These are phyloP conservation scores for Castanea sativa DNA, from an alignment of 306 rosid genomes.

Conservation along the genomic window DNA sequence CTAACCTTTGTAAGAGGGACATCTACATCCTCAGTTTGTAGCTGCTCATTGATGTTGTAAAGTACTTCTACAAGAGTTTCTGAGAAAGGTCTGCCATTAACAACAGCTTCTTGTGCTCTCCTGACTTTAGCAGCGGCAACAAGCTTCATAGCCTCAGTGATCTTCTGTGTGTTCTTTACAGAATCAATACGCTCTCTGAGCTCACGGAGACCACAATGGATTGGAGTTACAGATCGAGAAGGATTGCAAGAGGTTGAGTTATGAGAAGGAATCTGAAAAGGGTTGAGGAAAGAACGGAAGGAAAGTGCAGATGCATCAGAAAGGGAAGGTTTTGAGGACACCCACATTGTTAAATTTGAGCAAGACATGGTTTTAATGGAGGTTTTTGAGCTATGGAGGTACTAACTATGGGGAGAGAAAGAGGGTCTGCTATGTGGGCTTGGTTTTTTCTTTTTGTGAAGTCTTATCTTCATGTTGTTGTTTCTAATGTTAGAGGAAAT, in stretches of 20 bases:
- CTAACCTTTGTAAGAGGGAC: slow-evolving; percentile 66
- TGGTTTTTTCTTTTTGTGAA: not conserved
- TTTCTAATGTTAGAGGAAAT: slow-evolving; percentile 21
- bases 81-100: slow-evolving; percentile 83
- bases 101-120: slow-evolving; percentile 94
- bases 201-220: slow-evolving; percentile 74
- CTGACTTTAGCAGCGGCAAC: slow-evolving; percentile 95
- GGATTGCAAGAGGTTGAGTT: slow-evolving; percentile 28
- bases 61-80: slow-evolving; percentile 87
- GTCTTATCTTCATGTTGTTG: slow-evolving; percentile 27
- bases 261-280: slow-evolving; percentile 63
- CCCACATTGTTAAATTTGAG: slow-evolving; percentile 54
- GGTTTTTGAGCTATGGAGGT: not conserved
- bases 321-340: slow-evolving; percentile 56
- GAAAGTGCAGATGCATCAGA: slow-evolving; percentile 66
- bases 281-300: slow-evolving; percentile 56
- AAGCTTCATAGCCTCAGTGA: slow-evolving; percentile 95
- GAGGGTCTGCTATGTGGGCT: slow-evolving; percentile 17
- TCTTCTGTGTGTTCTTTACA: slow-evolving; percentile 84
- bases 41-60: slow-evolving; percentile 91
- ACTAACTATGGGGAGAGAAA: slow-evolving; percentile 13
- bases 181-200: slow-evolving; percentile 71
- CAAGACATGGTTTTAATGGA: slow-evolving; percentile 33
- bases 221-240: slow-evolving; percentile 30
- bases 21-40: slow-evolving; percentile 72